Evolutionary conservation across 768 basidiomycete genomes (phyloP).

Genomic region (Suillus discolor): DNA sequence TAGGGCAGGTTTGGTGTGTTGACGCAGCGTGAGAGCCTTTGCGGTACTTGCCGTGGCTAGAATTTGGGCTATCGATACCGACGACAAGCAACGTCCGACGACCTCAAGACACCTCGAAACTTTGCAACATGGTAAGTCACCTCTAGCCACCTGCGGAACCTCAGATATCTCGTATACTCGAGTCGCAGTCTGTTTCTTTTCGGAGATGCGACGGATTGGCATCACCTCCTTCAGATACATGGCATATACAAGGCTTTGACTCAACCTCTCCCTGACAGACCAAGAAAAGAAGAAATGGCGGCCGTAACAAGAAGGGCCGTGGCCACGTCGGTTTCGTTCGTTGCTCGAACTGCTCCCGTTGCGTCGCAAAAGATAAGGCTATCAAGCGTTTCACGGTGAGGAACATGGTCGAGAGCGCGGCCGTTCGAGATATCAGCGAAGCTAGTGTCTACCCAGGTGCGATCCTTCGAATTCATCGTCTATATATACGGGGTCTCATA

Average conservation of each 20-base stretch:
- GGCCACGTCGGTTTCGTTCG: slow-evolving; percentile 94
- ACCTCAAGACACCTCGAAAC: slow-evolving; percentile 24
- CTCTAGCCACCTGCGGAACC: not conserved
- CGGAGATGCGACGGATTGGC: slow-evolving; percentile 5
- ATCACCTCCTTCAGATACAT: slow-evolving; percentile 8
- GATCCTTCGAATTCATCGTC: slow-evolving; percentile 25
- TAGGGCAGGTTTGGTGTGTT: slow-evolving; percentile 29
- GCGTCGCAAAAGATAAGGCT: slow-evolving; percentile 98
- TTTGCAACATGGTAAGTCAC: slow-evolving; percentile 33
- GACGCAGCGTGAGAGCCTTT: slow-evolving; percentile 21
- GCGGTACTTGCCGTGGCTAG: slow-evolving; percentile 24
- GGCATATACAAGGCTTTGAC: not conserved
- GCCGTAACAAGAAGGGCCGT: slow-evolving; percentile 99
- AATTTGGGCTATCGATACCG: slow-evolving; percentile 7
- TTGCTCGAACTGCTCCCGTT: slow-evolving; percentile 99
- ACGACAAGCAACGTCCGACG: slow-evolving; percentile 21
- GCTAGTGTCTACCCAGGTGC: slow-evolving; percentile 90
- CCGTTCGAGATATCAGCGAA: slow-evolving; percentile 96
- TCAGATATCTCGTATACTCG: not conserved
- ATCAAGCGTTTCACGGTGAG: slow-evolving; percentile 99
- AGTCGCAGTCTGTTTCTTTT: not conserved
- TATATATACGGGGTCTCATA: not conserved
- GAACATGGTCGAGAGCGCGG: slow-evolving; percentile 99
- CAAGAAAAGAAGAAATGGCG: slow-evolving; percentile 99
- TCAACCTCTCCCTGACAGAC: slow-evolving; percentile 56